Evolutionary conservation across 1,139 yeast species (phyloP).

Genomic region (Eremothecium gossypii): DNA sequence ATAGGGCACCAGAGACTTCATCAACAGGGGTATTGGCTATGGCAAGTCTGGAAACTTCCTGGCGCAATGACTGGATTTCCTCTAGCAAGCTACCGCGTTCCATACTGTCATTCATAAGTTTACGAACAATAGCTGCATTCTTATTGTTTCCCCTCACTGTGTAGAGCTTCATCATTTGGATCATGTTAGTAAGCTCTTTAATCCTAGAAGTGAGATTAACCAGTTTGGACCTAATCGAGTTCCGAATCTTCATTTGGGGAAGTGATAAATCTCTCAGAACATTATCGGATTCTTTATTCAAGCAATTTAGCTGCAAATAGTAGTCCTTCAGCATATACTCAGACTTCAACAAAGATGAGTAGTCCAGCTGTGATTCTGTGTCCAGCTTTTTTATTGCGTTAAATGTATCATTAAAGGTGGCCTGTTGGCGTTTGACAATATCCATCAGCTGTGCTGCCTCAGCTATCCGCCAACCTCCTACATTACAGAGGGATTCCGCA

Average conservation of each 20-base stretch:
- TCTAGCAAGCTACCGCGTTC: conserved; percentile 13
- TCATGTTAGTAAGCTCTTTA: not conserved
- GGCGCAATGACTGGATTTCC: conserved; percentile 14
- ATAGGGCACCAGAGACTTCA: conserved; percentile 6
- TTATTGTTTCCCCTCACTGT: conserved; percentile 11
- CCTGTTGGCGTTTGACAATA: conserved; percentile 13
- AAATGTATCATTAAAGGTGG: conserved; percentile 6
- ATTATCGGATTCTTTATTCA: conserved; percentile 9
- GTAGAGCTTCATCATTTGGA: conserved; percentile 18
- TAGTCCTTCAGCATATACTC: conserved; percentile 8
- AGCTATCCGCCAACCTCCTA: conserved; percentile 35
- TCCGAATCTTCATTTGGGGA: conserved; percentile 18
- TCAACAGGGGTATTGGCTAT: not conserved
- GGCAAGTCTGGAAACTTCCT: conserved; percentile 12
- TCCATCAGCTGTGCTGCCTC: conserved; percentile 28
- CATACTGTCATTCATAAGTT: conserved; percentile 10
- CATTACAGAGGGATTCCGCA: conserved; percentile 13
- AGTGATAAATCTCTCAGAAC: conserved; percentile 13
- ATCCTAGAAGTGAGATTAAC: conserved; percentile 1
- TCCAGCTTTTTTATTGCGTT: conserved; percentile 3
- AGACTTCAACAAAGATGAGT: conserved; percentile 2
- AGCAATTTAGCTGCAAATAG: conserved; percentile 9
- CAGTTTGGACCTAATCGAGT: conserved; percentile 12
- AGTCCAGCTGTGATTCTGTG: not conserved
- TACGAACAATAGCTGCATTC: conserved; percentile 14